These are phyloP conservation scores for Epicoccum nigrum DNA, from an alignment of 2,329 filamentous ascomycete species.

Conservation along the genomic window DNA sequence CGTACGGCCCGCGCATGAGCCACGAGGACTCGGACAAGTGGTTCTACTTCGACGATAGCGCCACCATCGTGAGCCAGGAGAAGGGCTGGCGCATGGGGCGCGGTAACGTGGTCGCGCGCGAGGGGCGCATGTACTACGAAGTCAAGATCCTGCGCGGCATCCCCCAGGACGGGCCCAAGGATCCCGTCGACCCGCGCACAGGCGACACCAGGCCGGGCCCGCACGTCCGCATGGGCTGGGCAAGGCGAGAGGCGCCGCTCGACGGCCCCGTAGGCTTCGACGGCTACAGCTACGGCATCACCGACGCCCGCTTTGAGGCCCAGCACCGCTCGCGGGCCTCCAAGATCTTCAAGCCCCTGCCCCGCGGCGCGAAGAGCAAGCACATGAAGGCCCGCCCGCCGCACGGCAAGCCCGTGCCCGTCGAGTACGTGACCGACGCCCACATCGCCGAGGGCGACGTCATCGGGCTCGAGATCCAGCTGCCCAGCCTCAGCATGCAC, in stretches of 20 bases:
- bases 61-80: constrained; percentile 80
- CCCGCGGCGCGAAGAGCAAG: constrained; percentile 48
- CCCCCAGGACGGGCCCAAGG: constrained; percentile 53
- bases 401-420: constrained; percentile 43
- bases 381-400: constrained; percentile 48
- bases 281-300: constrained; percentile 91
- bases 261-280: constrained; percentile 87
- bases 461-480: constrained; percentile 88
- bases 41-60: constrained; percentile 78
- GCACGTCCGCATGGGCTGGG: constrained; percentile 83
- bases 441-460: constrained; percentile 89
- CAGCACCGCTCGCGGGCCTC: constrained; percentile 94
- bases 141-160: constrained; percentile 85
- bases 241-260: constrained; percentile 77
- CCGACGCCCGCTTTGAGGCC: constrained; percentile 88
- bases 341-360: constrained; percentile 67
- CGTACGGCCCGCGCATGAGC: constrained; percentile 83
- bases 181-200: constrained; percentile 41
- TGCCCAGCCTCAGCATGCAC: constrained; percentile 85
- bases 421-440: constrained; percentile 66
- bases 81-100: constrained; percentile 92
- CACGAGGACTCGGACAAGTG: constrained; percentile 90
- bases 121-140: constrained; percentile 94
- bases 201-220: constrained; percentile 58
- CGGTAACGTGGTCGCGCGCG: constrained; percentile 86